Conservation (phyloP, 352 stramenopile species). For the Pythium angustatum region DNA sequence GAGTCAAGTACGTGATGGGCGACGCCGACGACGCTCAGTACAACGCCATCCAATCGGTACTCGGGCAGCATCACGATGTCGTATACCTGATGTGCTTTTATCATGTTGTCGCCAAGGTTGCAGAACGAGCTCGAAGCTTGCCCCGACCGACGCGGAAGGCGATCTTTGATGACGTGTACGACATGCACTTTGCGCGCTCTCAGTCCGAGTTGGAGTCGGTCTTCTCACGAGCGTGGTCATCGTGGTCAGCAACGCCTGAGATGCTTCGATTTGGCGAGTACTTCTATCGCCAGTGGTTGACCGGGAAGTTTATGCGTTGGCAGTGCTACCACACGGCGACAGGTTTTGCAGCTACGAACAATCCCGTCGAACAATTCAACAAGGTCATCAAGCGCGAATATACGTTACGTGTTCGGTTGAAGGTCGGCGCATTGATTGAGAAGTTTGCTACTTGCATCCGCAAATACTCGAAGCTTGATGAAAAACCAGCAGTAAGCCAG, state of each 20-base stretch:
- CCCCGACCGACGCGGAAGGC: no score
- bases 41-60: slow-evolving; percentile 2
- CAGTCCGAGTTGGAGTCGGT: no score
- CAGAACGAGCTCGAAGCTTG: no score
- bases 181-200: no score
- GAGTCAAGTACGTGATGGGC: slow-evolving; percentile 8
- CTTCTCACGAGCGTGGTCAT: not conserved
- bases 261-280: not conserved
- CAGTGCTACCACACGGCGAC: slow-evolving; percentile 11
- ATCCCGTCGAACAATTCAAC: slow-evolving; percentile 20
- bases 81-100: slow-evolving; percentile 29
- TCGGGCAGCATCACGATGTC: not conserved
- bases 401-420: slow-evolving; percentile 3
- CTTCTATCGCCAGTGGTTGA: slow-evolving; percentile 15
- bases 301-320: slow-evolving; percentile 1
- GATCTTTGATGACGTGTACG: no score
- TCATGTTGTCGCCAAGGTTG: no score
- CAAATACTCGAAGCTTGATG: slow-evolving; percentile 1
- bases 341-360: slow-evolving; percentile 13
- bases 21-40: slow-evolving; percentile 23
- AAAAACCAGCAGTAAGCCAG: not conserved
- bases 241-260: not conserved
- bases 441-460: not conserved
- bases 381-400: slow-evolving; percentile 15
- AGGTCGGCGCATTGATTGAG: slow-evolving; percentile 10